Conservation (phyloP, 176 grass and related monocot genomes). For the Zoysia japonica region DNA sequence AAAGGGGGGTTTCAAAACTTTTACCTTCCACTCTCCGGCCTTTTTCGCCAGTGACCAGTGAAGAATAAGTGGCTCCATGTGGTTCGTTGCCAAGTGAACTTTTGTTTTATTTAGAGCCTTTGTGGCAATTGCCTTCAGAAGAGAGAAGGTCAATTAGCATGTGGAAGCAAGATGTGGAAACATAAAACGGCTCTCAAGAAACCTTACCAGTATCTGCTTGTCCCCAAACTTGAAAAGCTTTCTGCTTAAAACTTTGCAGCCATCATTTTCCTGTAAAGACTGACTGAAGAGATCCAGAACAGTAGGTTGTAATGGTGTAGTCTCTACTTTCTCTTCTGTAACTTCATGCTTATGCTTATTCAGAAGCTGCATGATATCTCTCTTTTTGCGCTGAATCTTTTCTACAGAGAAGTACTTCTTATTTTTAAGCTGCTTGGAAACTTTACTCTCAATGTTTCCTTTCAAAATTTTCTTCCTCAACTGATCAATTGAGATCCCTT, state of each 20-base stretch:
- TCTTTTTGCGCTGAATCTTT: slow-evolving; percentile 80
- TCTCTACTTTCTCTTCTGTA: slow-evolving; percentile 44
- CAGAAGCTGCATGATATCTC: slow-evolving; percentile 66
- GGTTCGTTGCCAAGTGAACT: slow-evolving; percentile 80
- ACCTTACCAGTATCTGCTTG: slow-evolving; percentile 83
- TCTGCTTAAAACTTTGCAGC: slow-evolving; percentile 59
- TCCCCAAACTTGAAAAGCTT: slow-evolving; percentile 70
- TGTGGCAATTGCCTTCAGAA: slow-evolving; percentile 68
- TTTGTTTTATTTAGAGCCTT: slow-evolving; percentile 59
- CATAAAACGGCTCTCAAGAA: slow-evolving; percentile 37
- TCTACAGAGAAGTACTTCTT: slow-evolving; percentile 80
- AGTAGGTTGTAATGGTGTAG: slow-evolving; percentile 51
- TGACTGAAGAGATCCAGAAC: slow-evolving; percentile 66
- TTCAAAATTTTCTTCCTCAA: slow-evolving; percentile 76
- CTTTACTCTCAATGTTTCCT: slow-evolving; percentile 73
- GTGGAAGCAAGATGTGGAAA: slow-evolving; percentile 35
- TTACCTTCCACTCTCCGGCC: slow-evolving; percentile 83
- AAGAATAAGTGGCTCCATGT: slow-evolving; percentile 70
- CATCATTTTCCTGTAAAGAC: slow-evolving; percentile 53
- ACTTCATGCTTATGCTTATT: slow-evolving; percentile 60
- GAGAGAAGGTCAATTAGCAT: slow-evolving; percentile 41
- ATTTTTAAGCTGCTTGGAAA: slow-evolving; percentile 74
- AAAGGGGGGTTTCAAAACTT: slow-evolving; percentile 5
- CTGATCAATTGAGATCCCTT: slow-evolving; percentile 63
- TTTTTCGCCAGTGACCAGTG: slow-evolving; percentile 76